These are phyloP conservation scores for Pyropia yezoensis DNA, from an alignment of 23 red algal genomes.

Conservation along the genomic window DNA sequence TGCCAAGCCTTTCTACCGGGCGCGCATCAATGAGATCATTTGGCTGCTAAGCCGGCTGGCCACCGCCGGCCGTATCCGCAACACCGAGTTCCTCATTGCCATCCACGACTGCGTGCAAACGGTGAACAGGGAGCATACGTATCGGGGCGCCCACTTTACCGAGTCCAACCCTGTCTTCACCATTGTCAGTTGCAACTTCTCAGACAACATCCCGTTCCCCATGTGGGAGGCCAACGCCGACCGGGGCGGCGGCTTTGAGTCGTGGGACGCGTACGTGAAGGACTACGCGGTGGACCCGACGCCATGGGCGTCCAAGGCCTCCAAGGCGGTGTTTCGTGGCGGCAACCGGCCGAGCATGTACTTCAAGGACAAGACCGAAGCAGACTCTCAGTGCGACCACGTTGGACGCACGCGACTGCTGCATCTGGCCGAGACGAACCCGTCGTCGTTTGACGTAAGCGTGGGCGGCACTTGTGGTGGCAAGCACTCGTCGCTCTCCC, in stretches of 20 bases:
- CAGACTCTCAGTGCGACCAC: slow-evolving; percentile 43
- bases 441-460: slow-evolving; percentile 60
- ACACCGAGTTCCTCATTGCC: slow-evolving; percentile 78
- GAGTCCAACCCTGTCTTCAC: slow-evolving; percentile 78
- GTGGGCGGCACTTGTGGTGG: slow-evolving; percentile 63
- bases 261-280: slow-evolving; percentile 63
- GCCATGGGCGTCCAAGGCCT: slow-evolving; percentile 51
- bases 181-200: slow-evolving; percentile 81
- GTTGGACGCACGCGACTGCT: slow-evolving; percentile 51
- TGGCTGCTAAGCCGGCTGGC: slow-evolving; percentile 55
- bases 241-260: slow-evolving; percentile 49
- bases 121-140: slow-evolving; percentile 43
- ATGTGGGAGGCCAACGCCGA: slow-evolving; percentile 79
- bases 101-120: slow-evolving; percentile 99
- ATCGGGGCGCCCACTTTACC: slow-evolving; percentile 45
- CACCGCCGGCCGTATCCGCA: slow-evolving; percentile 36
- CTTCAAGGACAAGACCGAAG: slow-evolving; percentile 46
- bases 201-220: slow-evolving; percentile 92
- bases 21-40: slow-evolving; percentile 68
- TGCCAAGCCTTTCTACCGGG: slow-evolving; percentile 68
- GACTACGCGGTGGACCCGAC: slow-evolving; percentile 27
- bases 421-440: slow-evolving; percentile 24
- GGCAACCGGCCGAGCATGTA: slow-evolving; percentile 68
- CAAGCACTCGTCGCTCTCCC: slow-evolving; percentile 20
- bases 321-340: slow-evolving; percentile 81